These are phyloP conservation scores for Ceratocystis ficicola DNA, from an alignment of 2,329 filamentous ascomycete genomes.

Conservation along the genomic window DNA sequence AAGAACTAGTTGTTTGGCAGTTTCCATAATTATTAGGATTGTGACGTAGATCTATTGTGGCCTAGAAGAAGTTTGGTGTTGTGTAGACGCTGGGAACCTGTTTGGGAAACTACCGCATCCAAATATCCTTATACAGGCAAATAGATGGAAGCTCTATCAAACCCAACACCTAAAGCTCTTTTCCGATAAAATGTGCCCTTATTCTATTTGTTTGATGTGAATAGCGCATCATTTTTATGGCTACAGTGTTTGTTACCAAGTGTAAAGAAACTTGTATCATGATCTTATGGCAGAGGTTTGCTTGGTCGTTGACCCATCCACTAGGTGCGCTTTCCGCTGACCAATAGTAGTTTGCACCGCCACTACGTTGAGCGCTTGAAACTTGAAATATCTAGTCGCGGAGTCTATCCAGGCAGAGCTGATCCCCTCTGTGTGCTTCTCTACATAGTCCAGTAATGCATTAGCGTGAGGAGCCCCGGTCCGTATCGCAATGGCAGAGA, in stretches of 20 bases:
- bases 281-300: neutral
- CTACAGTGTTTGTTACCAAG: neutral
- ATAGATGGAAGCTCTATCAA: neutral
- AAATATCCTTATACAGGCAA: neutral
- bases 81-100: neutral
- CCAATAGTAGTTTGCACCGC: constrained; percentile 31
- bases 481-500: constrained; percentile 51
- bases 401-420: constrained; percentile 42
- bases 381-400: constrained; percentile 24
- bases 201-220: neutral
- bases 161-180: neutral
- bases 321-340: constrained; percentile 25
- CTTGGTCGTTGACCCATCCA: neutral
- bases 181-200: neutral
- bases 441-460: constrained; percentile 45
- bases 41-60: neutral
- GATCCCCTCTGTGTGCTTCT: constrained; percentile 40
- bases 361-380: constrained; percentile 30
- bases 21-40: neutral
- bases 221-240: neutral
- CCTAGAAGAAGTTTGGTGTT: neutral
- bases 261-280: neutral
- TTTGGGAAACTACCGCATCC: neutral
- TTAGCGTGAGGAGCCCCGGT: constrained; percentile 44
- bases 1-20: neutral